Conservation (phyloP, 2,329 filamentous ascomycete genomes). For the Grosmannia clavigera region DNA sequence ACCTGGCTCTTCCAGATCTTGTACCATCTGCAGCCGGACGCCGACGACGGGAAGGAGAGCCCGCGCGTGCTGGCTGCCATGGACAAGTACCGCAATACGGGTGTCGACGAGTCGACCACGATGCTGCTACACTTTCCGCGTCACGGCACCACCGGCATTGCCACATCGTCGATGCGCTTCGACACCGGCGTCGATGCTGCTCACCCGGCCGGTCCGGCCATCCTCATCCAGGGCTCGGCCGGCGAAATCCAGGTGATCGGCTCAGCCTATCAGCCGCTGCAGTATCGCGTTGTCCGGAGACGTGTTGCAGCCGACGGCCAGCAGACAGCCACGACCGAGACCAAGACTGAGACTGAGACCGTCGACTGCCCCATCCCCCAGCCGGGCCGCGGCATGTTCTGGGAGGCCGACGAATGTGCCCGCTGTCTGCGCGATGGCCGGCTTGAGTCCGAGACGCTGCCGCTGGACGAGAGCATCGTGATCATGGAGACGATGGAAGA, state of each 20-base stretch:
- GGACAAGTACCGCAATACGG: constrained; percentile 56
- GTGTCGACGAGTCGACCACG: constrained; percentile 66
- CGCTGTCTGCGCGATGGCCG: constrained; percentile 55
- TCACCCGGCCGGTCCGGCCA: constrained; percentile 48
- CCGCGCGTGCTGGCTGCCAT: constrained; percentile 59
- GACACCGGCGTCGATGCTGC: constrained; percentile 48
- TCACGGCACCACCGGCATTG: constrained; percentile 58
- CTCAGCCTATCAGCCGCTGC: constrained; percentile 55
- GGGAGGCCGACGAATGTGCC: constrained; percentile 31
- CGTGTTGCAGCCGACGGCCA: too few species aligned
- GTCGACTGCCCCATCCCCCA: constrained; percentile 41
- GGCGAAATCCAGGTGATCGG: constrained; percentile 74
- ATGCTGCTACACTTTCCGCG: constrained; percentile 65
- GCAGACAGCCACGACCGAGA: neutral
- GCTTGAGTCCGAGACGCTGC: constrained; percentile 59
- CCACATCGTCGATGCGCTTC: constrained; percentile 52
- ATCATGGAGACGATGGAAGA: constrained; percentile 68
- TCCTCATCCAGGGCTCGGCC: constrained; percentile 67
- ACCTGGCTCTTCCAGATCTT: constrained; percentile 87
- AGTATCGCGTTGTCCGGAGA: constrained; percentile 49
- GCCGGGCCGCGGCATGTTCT: constrained; percentile 71
- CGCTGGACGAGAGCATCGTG: constrained; percentile 63
- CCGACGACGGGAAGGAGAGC: constrained; percentile 43
- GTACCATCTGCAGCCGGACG: constrained; percentile 65
- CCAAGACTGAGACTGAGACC: constrained; percentile 11